Evolutionary conservation across 75 land plant genomes (phyloP), one percentile per base, ranked within the genome.

Genomic region (Adiantum capillusveneris): DNA sequence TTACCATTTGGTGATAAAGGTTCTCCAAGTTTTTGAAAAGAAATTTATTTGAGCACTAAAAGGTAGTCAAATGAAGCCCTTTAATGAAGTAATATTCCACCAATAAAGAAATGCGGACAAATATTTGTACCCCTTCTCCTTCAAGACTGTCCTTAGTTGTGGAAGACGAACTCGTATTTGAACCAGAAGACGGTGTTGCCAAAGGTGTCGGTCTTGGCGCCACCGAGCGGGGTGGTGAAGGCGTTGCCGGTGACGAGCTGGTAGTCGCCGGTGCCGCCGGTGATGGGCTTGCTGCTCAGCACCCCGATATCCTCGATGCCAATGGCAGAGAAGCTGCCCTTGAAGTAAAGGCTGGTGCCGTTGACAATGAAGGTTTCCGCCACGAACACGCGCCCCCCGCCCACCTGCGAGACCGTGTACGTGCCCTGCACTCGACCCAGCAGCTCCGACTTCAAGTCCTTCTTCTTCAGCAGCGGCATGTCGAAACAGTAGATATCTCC

Each of bases 151-250:
- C n/a, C 37, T 9, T 34, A 34, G 37, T 9, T 34, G 37, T 3
- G 12, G 50, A 46, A 46, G 50, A 46, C 17, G 50, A 46, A 46
- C 22, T 21, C 22, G 50, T 46, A 46, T 5, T 21, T n/a, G 17
- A 46, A 46, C 50, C 50, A 46, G 50, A 46, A 46, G 50, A 46
- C 5, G 17, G 22, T 5, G 22, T 46, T 46, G 50, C 50, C 50
- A 18, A 21, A n/a, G 50, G 6, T 14, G 17, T 46, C 50, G 17
- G 14, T 21, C 12, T 2, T 21, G 12, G 17, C 18, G 22, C 14
- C 17, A n/a, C 22, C 22, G 12, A 46, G 50, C 50, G 50, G 50
- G 50, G 18, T 18, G 2, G 50, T 46, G 50, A 46, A 2, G 50
- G 50, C 50, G 17, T 6, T 46, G 50, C 50, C 50, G 50, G 22